Percentiles rank a stretch among this genome's conserved stretches.
Evolutionary conservation across 345 rosid genomes (phyloP).

Genomic region (Heritiera littoralis): DNA sequence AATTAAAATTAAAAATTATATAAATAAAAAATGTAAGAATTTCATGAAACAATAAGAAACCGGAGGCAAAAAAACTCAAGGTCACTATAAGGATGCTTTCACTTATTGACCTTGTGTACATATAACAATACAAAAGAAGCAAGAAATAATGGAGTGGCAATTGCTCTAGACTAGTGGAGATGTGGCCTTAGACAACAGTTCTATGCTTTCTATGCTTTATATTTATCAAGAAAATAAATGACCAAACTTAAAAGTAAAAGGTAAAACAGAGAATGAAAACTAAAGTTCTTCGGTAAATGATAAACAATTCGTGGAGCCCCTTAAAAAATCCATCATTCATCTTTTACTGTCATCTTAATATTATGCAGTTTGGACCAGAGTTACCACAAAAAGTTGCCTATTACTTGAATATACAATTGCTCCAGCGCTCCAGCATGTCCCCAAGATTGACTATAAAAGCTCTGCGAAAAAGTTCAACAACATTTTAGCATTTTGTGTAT

Average conservation of each 20-base stretch:
- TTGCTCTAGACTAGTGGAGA: no score
- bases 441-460: constrained; percentile 88
- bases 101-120: background rate
- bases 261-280: background rate
- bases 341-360: background rate
- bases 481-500: background rate
- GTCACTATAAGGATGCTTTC: background rate
- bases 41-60: background rate
- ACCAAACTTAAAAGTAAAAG: background rate
- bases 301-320: background rate
- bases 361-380: constrained; percentile 4
- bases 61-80: background rate
- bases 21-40: background rate
- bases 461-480: constrained; percentile 36
- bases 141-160: background rate
- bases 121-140: background rate
- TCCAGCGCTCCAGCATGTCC: constrained; percentile 94
- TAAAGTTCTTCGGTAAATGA: background rate
- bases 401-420: constrained; percentile 91
- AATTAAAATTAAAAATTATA: background rate
- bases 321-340: background rate
- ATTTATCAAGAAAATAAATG: background rate
- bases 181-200: background rate
- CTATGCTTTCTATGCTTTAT: background rate
- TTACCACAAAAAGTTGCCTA: constrained; percentile 11